Base-by-base conservation (phyloP, 2,329 filamentous ascomycete species). In the Diplocarpon mali region DNA sequence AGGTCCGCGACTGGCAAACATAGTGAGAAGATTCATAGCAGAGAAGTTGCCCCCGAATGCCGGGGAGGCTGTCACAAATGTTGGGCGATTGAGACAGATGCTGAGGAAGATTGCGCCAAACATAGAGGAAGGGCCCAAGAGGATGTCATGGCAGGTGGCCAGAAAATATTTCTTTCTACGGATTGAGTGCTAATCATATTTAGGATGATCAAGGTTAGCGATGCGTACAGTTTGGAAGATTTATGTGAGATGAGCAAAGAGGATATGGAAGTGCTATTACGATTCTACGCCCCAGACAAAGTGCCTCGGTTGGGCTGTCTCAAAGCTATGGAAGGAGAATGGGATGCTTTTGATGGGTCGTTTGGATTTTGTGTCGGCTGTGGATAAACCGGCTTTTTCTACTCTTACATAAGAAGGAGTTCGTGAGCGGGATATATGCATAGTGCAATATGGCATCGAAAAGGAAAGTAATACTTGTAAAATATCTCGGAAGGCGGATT, bases 131-230 rank as follows among this genome's bases (percentile, higher is more conserved):
- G 83, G 88, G 0, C 80, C 84, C 1, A 93, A 88, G 69, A 72
- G 90, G 48, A 96, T 96, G 90, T 75, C 80, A 53, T 96, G 89
- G 85, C 86, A 61, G 50, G 76, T 66, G 35, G 17, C 31, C 30
- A 32, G 9, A 32, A 4, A 24, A 16, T 29, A 2, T 48, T 35
- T 14, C 12, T 27, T 9, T 11, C 14, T 5, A 30, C 9, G 41
- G n/a, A 24, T 29, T 44, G 42, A 44, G 47, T 52, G 39, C 62
- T 68, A 45, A 69, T 57, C 32, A 10, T 7, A 35, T 15, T 14
- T 51, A 87, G 84, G 88, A 96, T 96, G 85, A 87, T 80, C 38
- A 82, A 78, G 52, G 85, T 96, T 30, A 95, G 89, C 67, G 87
- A 95, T 56, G 72, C 79, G 30, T 95, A 90, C 71, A 80, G 73